Conservation (phyloP, 192 early-diverging fungal genomes). For the Geranomyces variabilis region DNA sequence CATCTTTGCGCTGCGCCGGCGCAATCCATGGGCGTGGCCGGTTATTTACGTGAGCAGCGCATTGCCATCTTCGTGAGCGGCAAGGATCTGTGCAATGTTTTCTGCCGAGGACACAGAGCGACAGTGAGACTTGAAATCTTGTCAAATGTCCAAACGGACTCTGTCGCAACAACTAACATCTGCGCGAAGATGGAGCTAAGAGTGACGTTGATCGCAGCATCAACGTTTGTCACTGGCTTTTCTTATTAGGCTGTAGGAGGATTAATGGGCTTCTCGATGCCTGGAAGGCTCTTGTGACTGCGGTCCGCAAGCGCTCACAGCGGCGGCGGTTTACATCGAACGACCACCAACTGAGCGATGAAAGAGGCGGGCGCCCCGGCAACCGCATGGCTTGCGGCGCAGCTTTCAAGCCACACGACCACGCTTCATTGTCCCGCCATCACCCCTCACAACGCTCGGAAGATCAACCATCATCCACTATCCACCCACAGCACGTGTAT, state of each 20-base stretch:
- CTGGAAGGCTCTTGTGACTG: conserved; percentile 76
- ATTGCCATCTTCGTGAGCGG: conserved; percentile 70
- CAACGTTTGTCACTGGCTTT: conserved; percentile 66
- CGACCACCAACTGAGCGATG: too few species aligned
- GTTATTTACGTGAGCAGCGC: conserved; percentile 93
- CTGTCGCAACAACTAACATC: too few species aligned
- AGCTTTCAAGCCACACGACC: too few species aligned
- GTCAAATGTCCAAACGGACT: too few species aligned
- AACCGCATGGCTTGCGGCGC: too few species aligned
- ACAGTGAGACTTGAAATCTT: too few species aligned
- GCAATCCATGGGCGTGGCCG: conserved; percentile 84
- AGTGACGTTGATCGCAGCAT: conserved; percentile 70
- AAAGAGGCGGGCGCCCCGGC: too few species aligned
- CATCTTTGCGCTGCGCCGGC: conserved; percentile 88
- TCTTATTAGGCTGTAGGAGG: conserved; percentile 73
- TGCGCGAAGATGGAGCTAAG: too few species aligned
- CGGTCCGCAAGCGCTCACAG: conserved; percentile 88
- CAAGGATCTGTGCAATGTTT: conserved; percentile 73
- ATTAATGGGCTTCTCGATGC: conserved; percentile 67
- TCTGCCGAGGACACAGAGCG: conserved; percentile 68
- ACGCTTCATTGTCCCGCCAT: too few species aligned
- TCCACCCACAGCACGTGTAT: neutral
- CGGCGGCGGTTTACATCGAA: too few species aligned
- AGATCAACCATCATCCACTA: too few species aligned
- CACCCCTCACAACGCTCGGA: too few species aligned